Evolutionary conservation across 306 rosid genomes (phyloP), one percentile per base, ranked within the genome.

Genomic region (Dryas octopetala): DNA sequence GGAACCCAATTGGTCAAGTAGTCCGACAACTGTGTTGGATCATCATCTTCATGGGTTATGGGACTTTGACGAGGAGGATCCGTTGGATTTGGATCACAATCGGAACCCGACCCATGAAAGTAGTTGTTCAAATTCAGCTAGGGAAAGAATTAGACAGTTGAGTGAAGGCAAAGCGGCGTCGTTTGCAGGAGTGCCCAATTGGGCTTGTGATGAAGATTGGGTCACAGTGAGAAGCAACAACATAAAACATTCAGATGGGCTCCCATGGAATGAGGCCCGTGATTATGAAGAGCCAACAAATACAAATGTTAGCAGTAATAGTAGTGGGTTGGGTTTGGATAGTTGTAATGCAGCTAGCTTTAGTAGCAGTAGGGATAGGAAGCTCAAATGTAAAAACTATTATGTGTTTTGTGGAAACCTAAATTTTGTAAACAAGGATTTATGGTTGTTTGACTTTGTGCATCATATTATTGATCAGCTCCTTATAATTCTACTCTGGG

Each of bases 21-120:
- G 93, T 14, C 99, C 97, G 12, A 90, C 82, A 1, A 67, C 88
- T 57, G 89, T 95, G 49, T 75, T 95, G 85, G 92, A 85, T 40
- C 70, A 32, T 32, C 38, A 32, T 32, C 38, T 32, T 32, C 38
- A 71, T 70, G 78, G 75, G 7, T 62, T 82, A 32, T 89, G 91
- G 97, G 89, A 87, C 58, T 74, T 3, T 32, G 38, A 23, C 23
- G 23, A 81, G 11, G 10, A 79, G 73, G 85, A 79, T 53, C 71
- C 53, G 9, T 8, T 6, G 32, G 83, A 62, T 19, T 64, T 32
- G 66, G 71, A 71, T 9, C 45, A 66, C 67, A 73, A 77, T 68
- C 77, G 62, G 71, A 71, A 43, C 15, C 65, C 80, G 62, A 77
- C 85, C 66, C n/a, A 15, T 40, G 49, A 44, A n/a, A 75, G 66